Percentiles rank a stretch among this genome's conserved stretches.
Conservation (phyloP, 1,284 basidiomycete genomes). For the Tremellales sp. region DNA sequence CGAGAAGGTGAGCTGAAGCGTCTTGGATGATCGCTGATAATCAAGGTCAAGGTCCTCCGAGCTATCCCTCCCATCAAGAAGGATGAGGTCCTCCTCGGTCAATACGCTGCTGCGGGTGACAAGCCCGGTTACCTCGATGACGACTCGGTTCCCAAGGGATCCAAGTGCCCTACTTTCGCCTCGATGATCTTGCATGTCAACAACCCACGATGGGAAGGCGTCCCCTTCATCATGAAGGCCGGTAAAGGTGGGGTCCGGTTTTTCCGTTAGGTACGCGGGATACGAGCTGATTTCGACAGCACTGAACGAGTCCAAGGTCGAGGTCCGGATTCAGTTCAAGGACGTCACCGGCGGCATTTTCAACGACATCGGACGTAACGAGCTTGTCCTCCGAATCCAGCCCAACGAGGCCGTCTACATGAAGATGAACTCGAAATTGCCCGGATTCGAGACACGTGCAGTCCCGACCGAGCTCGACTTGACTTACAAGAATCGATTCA, state of each 20-base stretch:
- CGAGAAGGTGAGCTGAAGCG: constrained; percentile 67
- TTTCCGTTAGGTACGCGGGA: constrained; percentile 2
- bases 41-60: constrained; percentile 86
- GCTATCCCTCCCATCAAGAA: constrained; percentile 75
- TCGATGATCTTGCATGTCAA: constrained; percentile 83
- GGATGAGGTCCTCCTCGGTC: constrained; percentile 79
- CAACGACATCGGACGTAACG: constrained; percentile 88
- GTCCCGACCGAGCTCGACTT: constrained; percentile 94
- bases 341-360: constrained; percentile 94
- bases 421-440: constrained; percentile 90
- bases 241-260: constrained; percentile 81
- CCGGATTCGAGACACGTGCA: constrained; percentile 80
- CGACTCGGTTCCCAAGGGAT: constrained; percentile 84
- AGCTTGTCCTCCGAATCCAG: constrained; percentile 92
- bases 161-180: constrained; percentile 87
- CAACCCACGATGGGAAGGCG: constrained; percentile 94
- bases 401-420: constrained; percentile 91
- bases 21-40: constrained; percentile 9
- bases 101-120: constrained; percentile 80
- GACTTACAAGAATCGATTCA: constrained; percentile 91
- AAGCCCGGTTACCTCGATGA: constrained; percentile 98
- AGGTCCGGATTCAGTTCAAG: constrained; percentile 93
- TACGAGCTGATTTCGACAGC: constrained; percentile 54
- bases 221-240: constrained; percentile 93
- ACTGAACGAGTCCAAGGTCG: constrained; percentile 93